A percentile compares a stretch with the other conserved stretches of the same genome.
Conservation (phyloP, 192 early-diverging fungal genomes). For the Endogone sp. region DNA sequence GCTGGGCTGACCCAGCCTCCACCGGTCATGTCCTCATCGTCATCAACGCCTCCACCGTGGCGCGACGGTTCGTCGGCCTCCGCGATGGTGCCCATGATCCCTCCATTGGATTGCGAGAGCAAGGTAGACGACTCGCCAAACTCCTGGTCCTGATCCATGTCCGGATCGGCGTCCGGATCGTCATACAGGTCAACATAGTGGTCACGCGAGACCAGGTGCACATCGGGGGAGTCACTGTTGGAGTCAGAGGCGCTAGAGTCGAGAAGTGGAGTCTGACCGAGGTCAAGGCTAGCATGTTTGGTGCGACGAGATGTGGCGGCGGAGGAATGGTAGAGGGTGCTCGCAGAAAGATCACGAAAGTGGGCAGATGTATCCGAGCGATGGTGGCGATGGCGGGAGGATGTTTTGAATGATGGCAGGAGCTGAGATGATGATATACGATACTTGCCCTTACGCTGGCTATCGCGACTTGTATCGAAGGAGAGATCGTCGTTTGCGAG, state of each 20-base stretch:
- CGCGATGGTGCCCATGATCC: not conserved
- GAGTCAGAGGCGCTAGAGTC: not conserved
- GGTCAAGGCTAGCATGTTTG: not conserved
- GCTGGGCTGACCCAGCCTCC: slow-evolving; percentile 5
- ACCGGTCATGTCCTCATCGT: not conserved
- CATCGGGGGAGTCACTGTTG: not conserved
- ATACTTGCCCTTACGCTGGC: not conserved
- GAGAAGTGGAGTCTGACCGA: not conserved
- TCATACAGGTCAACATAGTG: not conserved
- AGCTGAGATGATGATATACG: not conserved
- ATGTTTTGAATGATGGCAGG: too few species aligned
- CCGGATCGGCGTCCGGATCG: not conserved
- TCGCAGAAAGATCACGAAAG: too few species aligned
- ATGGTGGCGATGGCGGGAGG: not conserved
- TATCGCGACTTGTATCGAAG: not conserved
- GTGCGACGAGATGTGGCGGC: not conserved
- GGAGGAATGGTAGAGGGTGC: not conserved
- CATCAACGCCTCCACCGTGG: not conserved
- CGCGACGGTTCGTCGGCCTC: not conserved
- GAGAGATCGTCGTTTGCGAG: not conserved
- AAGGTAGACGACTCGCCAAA: not conserved
- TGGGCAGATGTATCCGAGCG: too few species aligned
- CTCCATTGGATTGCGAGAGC: not conserved
- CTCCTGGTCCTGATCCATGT: not conserved
- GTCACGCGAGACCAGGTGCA: not conserved